phyloP scores from a whole-genome alignment of 2,329 filamentous ascomycete species.

The Botryotinia narcissicola region DNA sequence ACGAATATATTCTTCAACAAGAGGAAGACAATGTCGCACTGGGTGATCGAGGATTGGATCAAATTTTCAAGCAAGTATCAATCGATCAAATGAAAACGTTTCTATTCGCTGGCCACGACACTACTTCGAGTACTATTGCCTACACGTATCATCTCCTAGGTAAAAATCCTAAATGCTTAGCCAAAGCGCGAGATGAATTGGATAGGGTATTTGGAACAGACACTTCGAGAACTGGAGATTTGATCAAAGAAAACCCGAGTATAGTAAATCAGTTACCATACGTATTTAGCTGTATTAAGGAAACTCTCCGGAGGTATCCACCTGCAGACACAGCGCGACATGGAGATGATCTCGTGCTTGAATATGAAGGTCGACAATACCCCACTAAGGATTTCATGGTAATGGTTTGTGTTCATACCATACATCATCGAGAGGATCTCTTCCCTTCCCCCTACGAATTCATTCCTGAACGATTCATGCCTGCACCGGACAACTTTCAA shows the following conservation, averaged over 20 bases:
- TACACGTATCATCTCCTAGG: slow-evolving; percentile 29
- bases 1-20: slow-evolving; percentile 28
- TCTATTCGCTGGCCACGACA: slow-evolving; percentile 32
- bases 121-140: slow-evolving; percentile 28
- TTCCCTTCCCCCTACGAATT: slow-evolving; percentile 47
- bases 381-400: slow-evolving; percentile 24
- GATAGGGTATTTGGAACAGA: slow-evolving; percentile 31
- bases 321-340: slow-evolving; percentile 25
- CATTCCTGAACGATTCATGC: slow-evolving; percentile 49
- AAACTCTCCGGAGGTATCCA: slow-evolving; percentile 30
- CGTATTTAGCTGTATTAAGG: slow-evolving; percentile 31
- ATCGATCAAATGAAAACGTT: slow-evolving; percentile 28
- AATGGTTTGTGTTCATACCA: slow-evolving; percentile 24
- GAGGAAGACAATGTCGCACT: slow-evolving; percentile 16
- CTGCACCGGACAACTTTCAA: slow-evolving; percentile 35
- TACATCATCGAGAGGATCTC: slow-evolving; percentile 38
- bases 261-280: slow-evolving; percentile 29
- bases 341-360: slow-evolving; percentile 21
- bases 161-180: slow-evolving; percentile 26
- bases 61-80: slow-evolving; percentile 25
- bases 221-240: slow-evolving; percentile 10
- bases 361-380: slow-evolving; percentile 16
- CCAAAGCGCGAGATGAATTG: slow-evolving; percentile 28
- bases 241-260: slow-evolving; percentile 24
- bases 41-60: slow-evolving; percentile 22